Evolutionary conservation across 768 basidiomycete genomes (phyloP), one percentile per base, ranked within the genome.

Genomic region (Leccinum barrowsii): DNA sequence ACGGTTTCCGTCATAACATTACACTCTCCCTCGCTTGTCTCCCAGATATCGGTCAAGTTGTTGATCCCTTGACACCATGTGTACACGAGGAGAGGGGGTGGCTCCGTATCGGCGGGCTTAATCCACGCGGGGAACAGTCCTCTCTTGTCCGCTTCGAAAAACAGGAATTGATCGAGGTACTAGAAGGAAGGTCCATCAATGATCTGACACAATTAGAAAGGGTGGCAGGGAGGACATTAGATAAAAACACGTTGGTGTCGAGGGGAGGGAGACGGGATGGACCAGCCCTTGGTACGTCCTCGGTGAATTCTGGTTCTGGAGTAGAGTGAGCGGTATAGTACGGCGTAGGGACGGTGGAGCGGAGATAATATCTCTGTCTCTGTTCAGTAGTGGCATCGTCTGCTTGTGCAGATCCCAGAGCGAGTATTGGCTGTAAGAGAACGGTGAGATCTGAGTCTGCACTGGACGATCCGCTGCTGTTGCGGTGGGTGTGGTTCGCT

Each of bases 1-100:
- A 21, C 21, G 21, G 21, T 21, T 21, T 21, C 21, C 21, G 21
- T 21, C 21, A 21, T 21, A 21, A 98, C 97, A 67, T 92, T 90
- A 75, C 94, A 98, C 77, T 98, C 96, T 62, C 97, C 97, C 67
- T 99, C 96, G 59, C 86, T 84, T 1, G 96, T 98, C 76, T 98
- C 97, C 97, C 97, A 99, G 44, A 99, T 86, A 59, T 99, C 96
- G 4, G 92, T 94, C 71, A 98, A 73, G 74, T 99, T 99, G 77
- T 98, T 98, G 80, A 98, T 95, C 42, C 97, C 97, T 76, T 98
- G 96, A 69, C 94, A 96, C 96, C 96, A 98, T 82, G 98, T 98
- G 79, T 98, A 98, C 32, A 98, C 96, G 32, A 98, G 85, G 15
- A 98, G 82, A 3, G 96, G 96, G 0, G 96, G 94, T 3, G 96